Evolutionary conservation across 2,329 filamentous ascomycete genomes (phyloP).

Genomic region (Apiospora rasikravindrae): DNA sequence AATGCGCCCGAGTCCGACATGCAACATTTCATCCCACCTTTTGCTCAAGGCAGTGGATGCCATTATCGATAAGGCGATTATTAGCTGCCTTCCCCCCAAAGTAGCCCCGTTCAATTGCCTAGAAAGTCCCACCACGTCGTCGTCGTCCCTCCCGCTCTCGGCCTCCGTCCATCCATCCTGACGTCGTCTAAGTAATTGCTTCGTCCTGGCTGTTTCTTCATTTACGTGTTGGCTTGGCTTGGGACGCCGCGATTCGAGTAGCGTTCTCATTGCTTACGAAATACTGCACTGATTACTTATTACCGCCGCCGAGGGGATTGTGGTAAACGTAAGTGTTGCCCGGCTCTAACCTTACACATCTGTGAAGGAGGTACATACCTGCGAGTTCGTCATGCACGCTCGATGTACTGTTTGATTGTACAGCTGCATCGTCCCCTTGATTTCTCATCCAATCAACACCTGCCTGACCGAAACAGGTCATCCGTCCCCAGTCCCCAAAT

Average conservation of each 20-base stretch:
- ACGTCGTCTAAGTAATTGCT: neutral
- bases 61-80: neutral
- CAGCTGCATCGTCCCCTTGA: slow-evolving; percentile 7
- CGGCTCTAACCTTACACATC: neutral
- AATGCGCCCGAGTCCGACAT: neutral
- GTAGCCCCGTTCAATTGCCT: neutral
- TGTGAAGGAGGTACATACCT: slow-evolving; percentile 1
- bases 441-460: slow-evolving; percentile 16
- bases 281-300: neutral
- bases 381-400: neutral
- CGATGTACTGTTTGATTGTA: slow-evolving; percentile 5
- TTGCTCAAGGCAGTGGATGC: neutral
- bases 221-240: no score
- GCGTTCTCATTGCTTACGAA: neutral
- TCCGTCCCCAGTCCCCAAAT: slow-evolving; percentile 16
- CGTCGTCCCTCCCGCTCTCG: neutral
- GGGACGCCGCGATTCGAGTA: neutral
- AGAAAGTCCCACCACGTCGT: neutral
- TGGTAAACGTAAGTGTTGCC: neutral
- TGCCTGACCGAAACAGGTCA: slow-evolving; percentile 21
- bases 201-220: neutral
- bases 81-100: slow-evolving; percentile 4
- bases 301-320: neutral
- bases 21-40: neutral
- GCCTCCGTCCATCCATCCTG: neutral